Base-by-base conservation (phyloP, 495 filamentous ascomycete species). In the Chaetomidium leptoderma region DNA sequence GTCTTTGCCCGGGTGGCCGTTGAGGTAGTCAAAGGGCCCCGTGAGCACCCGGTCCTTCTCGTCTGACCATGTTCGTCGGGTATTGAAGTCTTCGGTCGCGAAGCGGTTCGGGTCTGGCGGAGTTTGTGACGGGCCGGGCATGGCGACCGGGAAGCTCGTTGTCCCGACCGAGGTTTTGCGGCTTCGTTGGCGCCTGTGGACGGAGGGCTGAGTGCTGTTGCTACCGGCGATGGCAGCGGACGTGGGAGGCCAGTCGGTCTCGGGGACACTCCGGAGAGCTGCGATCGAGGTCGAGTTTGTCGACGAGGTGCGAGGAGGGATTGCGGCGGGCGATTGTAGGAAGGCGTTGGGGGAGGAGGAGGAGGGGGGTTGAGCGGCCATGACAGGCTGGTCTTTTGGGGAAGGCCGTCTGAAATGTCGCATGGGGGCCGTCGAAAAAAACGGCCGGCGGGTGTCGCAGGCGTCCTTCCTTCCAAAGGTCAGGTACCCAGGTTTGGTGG, bases 11-110 rank as follows among this genome's bases (percentile, higher is more conserved):
- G 92, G 93, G 60, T 91, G 84, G 19, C 81, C 75, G 60, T 86
- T 77, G 62, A 98, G 83, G 66, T 98, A 97, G 56, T 96, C 89
- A 64, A 85, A 98, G 0, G 93, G 95, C 0, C 85, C 92, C 32
- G 88, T 76, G 13, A 97, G 73, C 45, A 96, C 88, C 72, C 81
- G 76, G 60, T 92, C 89, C 67, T 92, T 91, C 44, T 87, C 77
- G 1, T 73, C 66, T 0, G 84, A 81, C 89, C 89, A 92, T 37
- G 76, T 77, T 37, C 72, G 68, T 32, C 66, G 64, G 17, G 60
- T 57, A 48, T 66, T 72, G 60, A 78, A 68, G 55, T 80, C 75
- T 46, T 77, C 75, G 48, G 69, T 73, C 49, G 72, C 76, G 52
- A 71, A 80, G 52, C 77, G 76, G 56, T 62, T 60, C 19, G 76